phyloP scores from a whole-genome alignment of 768 basidiomycete species.

The Kwoniella pini region DNA sequence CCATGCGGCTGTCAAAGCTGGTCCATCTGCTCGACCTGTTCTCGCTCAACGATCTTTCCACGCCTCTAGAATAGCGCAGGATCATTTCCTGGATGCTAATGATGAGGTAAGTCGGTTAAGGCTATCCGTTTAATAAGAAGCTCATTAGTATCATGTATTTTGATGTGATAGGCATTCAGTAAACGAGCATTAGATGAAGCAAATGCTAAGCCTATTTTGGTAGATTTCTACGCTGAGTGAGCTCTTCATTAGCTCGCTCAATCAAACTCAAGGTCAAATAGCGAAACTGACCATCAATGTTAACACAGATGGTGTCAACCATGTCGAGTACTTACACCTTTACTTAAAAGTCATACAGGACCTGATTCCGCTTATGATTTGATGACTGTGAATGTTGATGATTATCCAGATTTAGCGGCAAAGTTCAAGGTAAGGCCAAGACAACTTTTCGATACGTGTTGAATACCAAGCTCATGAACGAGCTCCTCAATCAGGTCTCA shows the following conservation, averaged over 20 bases:
- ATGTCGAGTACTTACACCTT: slow-evolving; percentile 46
- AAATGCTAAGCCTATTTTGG: slow-evolving; percentile 40
- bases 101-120: slow-evolving; percentile 24
- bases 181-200: slow-evolving; percentile 32
- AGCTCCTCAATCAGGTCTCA: slow-evolving; percentile 23
- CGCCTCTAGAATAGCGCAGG: slow-evolving; percentile 27
- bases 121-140: not conserved
- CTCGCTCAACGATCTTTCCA: slow-evolving; percentile 25
- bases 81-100: slow-evolving; percentile 37
- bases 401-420: slow-evolving; percentile 40
- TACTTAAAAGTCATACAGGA: slow-evolving; percentile 37
- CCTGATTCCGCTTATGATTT: slow-evolving; percentile 36
- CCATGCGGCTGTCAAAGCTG: slow-evolving; percentile 2
- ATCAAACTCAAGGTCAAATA: too few relatives aligned
- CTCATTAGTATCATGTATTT: not conserved
- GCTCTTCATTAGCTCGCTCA: too few relatives aligned
- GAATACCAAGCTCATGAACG: not conserved
- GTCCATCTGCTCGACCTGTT: slow-evolving; percentile 9
- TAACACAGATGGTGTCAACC: slow-evolving; percentile 45
- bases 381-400: slow-evolving; percentile 43
- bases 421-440: slow-evolving; percentile 39
- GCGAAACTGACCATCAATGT: too few relatives aligned
- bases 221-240: slow-evolving; percentile 50
- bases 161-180: slow-evolving; percentile 30
- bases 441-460: not conserved